These are phyloP conservation scores for Pachysandra terminalis DNA, from an alignment of 164 flowering plant genomes.

Conservation along the genomic window DNA sequence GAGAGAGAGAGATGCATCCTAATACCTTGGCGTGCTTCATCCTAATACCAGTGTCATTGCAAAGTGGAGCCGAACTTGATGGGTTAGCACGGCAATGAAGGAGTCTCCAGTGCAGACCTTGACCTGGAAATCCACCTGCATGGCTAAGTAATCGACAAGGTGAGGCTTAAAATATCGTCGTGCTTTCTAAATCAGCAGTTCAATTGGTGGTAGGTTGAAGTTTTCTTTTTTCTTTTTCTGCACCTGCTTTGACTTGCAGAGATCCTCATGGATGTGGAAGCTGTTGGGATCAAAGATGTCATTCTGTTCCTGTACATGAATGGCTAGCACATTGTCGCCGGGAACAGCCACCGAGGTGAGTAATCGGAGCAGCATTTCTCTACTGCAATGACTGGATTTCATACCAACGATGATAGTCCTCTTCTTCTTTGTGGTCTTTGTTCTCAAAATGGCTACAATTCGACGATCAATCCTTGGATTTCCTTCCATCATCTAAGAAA, in stretches of 20 bases:
- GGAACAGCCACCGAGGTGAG: conserved; percentile 18
- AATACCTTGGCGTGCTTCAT: conserved; percentile 33
- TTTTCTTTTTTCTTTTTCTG: background rate
- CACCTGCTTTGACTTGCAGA: conserved; percentile 50
- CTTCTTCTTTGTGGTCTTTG: conserved; percentile 18
- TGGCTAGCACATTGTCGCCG: conserved; percentile 35
- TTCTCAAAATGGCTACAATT: conserved; percentile 10
- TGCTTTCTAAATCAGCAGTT: background rate
- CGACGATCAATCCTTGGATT: background rate
- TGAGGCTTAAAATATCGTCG: background rate
- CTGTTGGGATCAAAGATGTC: conserved; percentile 40
- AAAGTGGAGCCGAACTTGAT: conserved; percentile 32
- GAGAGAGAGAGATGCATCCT: background rate
- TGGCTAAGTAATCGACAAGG: background rate
- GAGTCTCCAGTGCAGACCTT: conserved; percentile 35
- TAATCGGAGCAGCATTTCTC: conserved; percentile 35
- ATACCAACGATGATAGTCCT: conserved; percentile 37
- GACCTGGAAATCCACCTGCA: conserved; percentile 46
- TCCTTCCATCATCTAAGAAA: background rate
- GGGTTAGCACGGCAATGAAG: conserved; percentile 22
- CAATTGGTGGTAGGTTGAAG: background rate
- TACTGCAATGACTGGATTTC: conserved; percentile 29
- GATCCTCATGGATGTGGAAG: conserved; percentile 48
- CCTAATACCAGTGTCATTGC: conserved; percentile 40
- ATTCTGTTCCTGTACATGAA: conserved; percentile 35